phyloP scores from a whole-genome alignment of 768 basidiomycete genomes.

The Lanmaoa pseudosensibilis region DNA sequence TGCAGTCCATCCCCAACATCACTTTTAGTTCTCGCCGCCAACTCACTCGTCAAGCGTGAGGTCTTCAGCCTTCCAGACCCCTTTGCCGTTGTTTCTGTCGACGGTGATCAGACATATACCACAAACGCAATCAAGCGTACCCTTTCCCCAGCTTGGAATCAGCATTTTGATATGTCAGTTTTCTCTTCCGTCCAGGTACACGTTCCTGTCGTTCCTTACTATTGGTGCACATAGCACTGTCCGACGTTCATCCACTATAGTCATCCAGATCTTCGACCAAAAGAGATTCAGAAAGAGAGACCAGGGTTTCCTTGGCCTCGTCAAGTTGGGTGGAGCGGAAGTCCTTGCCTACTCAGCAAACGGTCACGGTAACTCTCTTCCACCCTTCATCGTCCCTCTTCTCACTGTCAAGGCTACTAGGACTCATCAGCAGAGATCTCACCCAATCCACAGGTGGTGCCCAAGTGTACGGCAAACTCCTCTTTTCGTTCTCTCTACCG shows the following conservation, averaged over 20 bases:
- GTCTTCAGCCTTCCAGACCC: slow-evolving; percentile 83
- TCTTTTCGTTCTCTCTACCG: slow-evolving; percentile 58
- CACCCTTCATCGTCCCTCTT: not conserved
- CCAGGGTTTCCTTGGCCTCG: slow-evolving; percentile 70
- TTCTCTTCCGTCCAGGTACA: slow-evolving; percentile 3
- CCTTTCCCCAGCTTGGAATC: slow-evolving; percentile 78
- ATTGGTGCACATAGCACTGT: slow-evolving; percentile 48
- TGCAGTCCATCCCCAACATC: not conserved
- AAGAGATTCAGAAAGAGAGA: slow-evolving; percentile 85
- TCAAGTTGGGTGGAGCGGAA: slow-evolving; percentile 55
- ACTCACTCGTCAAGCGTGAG: slow-evolving; percentile 72
- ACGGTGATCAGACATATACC: slow-evolving; percentile 78
- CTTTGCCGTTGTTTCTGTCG: slow-evolving; percentile 84
- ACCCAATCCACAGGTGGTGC: slow-evolving; percentile 24
- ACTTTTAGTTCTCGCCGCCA: slow-evolving; percentile 74
- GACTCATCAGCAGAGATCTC: slow-evolving; percentile 69
- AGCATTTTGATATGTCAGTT: slow-evolving; percentile 81
- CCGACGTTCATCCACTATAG: slow-evolving; percentile 70
- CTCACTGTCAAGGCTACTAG: slow-evolving; percentile 35
- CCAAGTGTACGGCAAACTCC: slow-evolving; percentile 80
- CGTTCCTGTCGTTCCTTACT: slow-evolving; percentile 8
- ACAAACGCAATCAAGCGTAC: slow-evolving; percentile 70
- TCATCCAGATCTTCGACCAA: slow-evolving; percentile 89
- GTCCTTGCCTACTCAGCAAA: slow-evolving; percentile 49
- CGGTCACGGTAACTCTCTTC: slow-evolving; percentile 40